A percentile compares a stretch with the other conserved stretches of the same genome.
Evolutionary conservation across 108 stramenopile genomes (phyloP).

Genomic region (Fistulifera solaris): DNA sequence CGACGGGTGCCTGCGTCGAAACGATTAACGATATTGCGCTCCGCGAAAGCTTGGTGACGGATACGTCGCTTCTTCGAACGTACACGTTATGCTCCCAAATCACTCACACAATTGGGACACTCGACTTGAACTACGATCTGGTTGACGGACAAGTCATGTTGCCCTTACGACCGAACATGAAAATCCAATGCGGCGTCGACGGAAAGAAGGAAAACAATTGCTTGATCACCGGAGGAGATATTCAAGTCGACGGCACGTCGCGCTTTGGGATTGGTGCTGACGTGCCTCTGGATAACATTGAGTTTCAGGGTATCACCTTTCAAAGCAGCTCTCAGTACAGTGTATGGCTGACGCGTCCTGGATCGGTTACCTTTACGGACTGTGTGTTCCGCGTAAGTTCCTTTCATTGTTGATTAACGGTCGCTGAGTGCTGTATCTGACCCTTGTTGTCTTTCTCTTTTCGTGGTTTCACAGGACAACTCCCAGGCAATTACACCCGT

Average conservation of each 20-base stretch:
- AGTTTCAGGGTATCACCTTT: slow-evolving; percentile 31
- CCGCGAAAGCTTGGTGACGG: slow-evolving; percentile 10
- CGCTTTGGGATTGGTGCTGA: slow-evolving; percentile 22
- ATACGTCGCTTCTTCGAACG: slow-evolving; percentile 19
- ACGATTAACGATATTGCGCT: slow-evolving; percentile 14
- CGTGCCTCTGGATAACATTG: slow-evolving; percentile 16
- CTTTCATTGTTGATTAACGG: not conserved
- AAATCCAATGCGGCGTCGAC: slow-evolving; percentile 25
- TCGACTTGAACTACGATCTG: slow-evolving; percentile 19
- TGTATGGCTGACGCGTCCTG: slow-evolving; percentile 27
- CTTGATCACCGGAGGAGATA: slow-evolving; percentile 25
- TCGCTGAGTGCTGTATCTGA: not conserved
- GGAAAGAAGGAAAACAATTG: slow-evolving; percentile 24
- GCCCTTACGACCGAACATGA: slow-evolving; percentile 31
- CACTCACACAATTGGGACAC: slow-evolving; percentile 14
- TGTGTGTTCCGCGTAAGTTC: slow-evolving; percentile 31
- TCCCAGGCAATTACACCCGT: slow-evolving; percentile 19
- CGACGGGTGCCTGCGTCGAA: slow-evolving; percentile 18
- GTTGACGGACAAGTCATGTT: slow-evolving; percentile 9
- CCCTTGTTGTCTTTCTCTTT: not conserved
- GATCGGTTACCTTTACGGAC: slow-evolving; percentile 29
- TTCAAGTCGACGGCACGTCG: slow-evolving; percentile 33
- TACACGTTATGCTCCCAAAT: slow-evolving; percentile 18
- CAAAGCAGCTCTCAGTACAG: slow-evolving; percentile 15
- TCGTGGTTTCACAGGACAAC: slow-evolving; percentile 10